These are phyloP conservation scores for Parachaetomium inaequale DNA, from an alignment of 495 filamentous ascomycete species.

Conservation along the genomic window DNA sequence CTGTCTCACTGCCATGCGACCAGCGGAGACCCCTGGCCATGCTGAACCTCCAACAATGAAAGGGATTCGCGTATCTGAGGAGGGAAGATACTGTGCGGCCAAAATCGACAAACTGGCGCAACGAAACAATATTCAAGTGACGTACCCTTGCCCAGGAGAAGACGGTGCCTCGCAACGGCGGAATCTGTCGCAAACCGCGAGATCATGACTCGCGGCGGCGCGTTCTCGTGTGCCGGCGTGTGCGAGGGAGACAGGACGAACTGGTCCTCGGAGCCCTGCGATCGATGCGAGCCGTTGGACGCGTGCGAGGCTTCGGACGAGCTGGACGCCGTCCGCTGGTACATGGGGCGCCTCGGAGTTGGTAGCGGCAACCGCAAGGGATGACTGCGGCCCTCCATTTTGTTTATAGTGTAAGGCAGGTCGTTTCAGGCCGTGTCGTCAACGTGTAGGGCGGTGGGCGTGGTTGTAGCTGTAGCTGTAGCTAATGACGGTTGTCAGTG, in stretches of 20 bases:
- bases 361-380: not conserved
- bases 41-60: too few relatives aligned
- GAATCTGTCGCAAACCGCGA: not conserved
- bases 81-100: too few relatives aligned
- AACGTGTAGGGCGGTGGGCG: not conserved
- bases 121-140: not conserved
- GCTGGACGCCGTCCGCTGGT: slow-evolving; percentile 34
- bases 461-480: not conserved
- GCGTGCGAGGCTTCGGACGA: slow-evolving; percentile 32
- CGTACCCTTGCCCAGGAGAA: slow-evolving; percentile 1
- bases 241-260: slow-evolving; percentile 24
- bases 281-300: slow-evolving; percentile 24
- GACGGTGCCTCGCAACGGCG: not conserved
- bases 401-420: not conserved
- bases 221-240: slow-evolving; percentile 23
- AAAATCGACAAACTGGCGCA: too few relatives aligned
- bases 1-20: not conserved
- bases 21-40: not conserved
- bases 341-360: slow-evolving; percentile 26
- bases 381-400: not conserved
- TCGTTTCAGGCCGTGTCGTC: not conserved
- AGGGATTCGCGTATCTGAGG: too few relatives aligned
- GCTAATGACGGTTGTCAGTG: not conserved
- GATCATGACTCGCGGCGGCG: slow-evolving; percentile 6
- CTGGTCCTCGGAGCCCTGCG: slow-evolving; percentile 25